Percentiles rank a stretch among this genome's conserved stretches.
Conservation (phyloP, 441 rosid genomes). For the Bocquillonia castaneifolia region DNA sequence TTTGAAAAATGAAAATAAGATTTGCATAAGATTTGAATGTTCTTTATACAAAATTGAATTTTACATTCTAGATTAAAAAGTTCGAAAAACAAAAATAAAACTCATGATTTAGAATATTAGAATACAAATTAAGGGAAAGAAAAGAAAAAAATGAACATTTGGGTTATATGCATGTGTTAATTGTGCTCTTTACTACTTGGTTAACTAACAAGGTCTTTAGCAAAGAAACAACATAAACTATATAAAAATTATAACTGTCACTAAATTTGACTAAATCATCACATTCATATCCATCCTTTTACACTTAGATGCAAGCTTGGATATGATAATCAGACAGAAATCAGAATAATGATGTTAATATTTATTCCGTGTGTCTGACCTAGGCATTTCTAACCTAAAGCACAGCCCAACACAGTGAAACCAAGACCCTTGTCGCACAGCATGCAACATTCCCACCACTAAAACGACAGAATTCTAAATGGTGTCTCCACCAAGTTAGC, state of each 20-base stretch:
- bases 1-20: constrained; percentile 10
- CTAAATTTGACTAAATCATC: background rate
- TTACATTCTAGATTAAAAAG: background rate
- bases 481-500: background rate
- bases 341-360: background rate
- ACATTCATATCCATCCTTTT: background rate
- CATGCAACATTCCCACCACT: background rate
- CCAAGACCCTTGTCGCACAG: background rate
- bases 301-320: background rate
- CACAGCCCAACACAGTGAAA: background rate
- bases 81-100: background rate
- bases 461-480: background rate
- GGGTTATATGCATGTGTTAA: background rate
- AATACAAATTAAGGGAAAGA: background rate
- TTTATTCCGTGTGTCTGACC: background rate
- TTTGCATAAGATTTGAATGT: background rate
- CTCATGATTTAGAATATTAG: background rate
- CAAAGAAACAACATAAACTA: background rate
- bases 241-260: background rate
- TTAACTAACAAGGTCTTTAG: background rate
- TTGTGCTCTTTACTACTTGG: background rate
- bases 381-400: background rate
- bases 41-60: background rate
- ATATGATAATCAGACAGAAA: background rate
- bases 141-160: background rate